Conservation (phyloP, 805 yeast species). For the Zygosaccharomyces bisporus region DNA sequence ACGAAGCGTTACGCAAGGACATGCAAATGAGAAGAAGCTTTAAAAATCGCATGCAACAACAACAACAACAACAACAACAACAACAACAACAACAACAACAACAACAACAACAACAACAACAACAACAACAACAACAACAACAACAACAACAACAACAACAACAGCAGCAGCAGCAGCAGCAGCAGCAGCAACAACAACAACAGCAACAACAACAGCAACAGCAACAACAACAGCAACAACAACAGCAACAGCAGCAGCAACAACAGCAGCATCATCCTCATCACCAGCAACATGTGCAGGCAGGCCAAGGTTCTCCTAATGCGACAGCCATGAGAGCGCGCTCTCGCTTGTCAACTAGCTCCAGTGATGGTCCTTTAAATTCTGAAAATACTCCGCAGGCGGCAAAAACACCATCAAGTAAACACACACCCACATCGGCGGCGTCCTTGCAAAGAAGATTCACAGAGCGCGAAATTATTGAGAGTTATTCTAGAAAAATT, state of each 20-base stretch:
- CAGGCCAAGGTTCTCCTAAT: no score
- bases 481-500: constrained; percentile 32
- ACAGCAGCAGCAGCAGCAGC: constrained; percentile 21
- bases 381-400: constrained; percentile 8
- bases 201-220: no score
- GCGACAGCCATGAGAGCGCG: constrained; percentile 9
- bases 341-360: constrained; percentile 7
- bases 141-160: constrained; percentile 15
- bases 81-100: constrained; percentile 13
- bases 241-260: no score
- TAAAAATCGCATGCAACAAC: constrained; percentile 32
- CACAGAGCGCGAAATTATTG: constrained; percentile 32
- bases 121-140: constrained; percentile 27
- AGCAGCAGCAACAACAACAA: constrained; percentile 6
- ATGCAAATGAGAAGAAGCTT: constrained; percentile 33
- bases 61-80: constrained; percentile 22
- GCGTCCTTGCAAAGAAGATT: constrained; percentile 16
- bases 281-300: no score
- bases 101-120: constrained; percentile 24
- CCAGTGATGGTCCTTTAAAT: constrained; percentile 19
- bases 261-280: no score
- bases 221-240: no score
- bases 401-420: constrained; percentile 13
- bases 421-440: constrained; percentile 17
- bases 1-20: constrained; percentile 74